A percentile compares a stretch with the other conserved stretches of the same genome.
Evolutionary conservation across 495 filamentous ascomycete species (phyloP).

Genomic region (Mycothermus thermophilus): DNA sequence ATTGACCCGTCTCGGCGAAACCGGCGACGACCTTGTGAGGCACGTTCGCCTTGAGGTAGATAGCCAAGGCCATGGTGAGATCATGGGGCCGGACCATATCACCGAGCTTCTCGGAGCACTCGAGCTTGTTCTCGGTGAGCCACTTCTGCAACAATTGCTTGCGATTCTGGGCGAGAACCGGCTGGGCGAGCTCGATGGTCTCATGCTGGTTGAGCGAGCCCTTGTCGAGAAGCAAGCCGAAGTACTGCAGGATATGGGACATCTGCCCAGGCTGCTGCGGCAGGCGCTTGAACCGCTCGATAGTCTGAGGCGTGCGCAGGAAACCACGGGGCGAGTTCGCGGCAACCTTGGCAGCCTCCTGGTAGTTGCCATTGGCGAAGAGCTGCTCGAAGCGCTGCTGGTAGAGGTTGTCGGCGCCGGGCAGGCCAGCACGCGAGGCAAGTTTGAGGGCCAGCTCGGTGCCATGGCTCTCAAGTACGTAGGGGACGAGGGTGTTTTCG

Average conservation of each 20-base stretch:
- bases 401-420: conserved; percentile 91
- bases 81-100: conserved; percentile 88
- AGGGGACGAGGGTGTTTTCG: conserved; percentile 79
- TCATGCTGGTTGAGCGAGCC: conserved; percentile 83
- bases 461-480: conserved; percentile 89
- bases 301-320: conserved; percentile 82
- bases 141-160: conserved; percentile 97
- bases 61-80: conserved; percentile 62
- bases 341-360: conserved; percentile 84
- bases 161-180: conserved; percentile 81
- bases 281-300: conserved; percentile 83
- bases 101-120: conserved; percentile 88
- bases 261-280: conserved; percentile 63
- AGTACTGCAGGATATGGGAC: conserved; percentile 92
- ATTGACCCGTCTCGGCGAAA: conserved; percentile 89
- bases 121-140: conserved; percentile 88
- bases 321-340: conserved; percentile 95
- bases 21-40: conserved; percentile 87
- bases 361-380: conserved; percentile 58
- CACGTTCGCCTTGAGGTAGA: conserved; percentile 79
- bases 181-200: conserved; percentile 82
- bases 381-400: conserved; percentile 83
- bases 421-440: conserved; percentile 82
- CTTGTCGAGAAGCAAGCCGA: conserved; percentile 93
- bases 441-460: conserved; percentile 85